Evolutionary conservation across 192 early-diverging fungal genomes (phyloP), one percentile per base, ranked within the genome.

Genomic region (Backusella parvicylindrica): DNA sequence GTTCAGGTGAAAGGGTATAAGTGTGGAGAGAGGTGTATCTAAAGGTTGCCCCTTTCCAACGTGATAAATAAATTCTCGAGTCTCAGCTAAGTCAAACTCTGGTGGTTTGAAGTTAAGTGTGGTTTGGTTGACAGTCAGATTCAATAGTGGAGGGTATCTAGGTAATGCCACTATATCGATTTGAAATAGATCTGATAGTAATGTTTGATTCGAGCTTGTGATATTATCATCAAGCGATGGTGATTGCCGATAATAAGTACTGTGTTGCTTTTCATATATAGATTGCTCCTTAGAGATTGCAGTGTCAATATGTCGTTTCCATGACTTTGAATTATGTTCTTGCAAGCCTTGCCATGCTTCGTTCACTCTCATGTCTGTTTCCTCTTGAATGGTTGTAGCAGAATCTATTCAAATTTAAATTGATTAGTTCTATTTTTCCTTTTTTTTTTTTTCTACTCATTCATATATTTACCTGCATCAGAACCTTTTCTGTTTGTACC

Each of bases 1-100:
- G 30, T 79, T 70, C 31, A 85, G 26, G 78, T 81, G 84, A 38
- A 85, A 81, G 1, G 84, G 84, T 32, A 76, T 70, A 18, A 83
- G 65, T 16, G 81, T 74, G 13, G 82, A 72, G 21, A 85, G 82
- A 7, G 74, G 53, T 0, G 79, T 83, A 74, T 83, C 73, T 0
- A 83, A 49, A 1, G 84, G 84, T 28, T 84, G 32, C 1, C 76
- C 82, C 37, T 81, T 76, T 21, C 84, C 84, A 23, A 83, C 68
- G 31, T 73, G 71, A 64, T 83, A 72, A 47, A 85, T 79, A 74
- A 82, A 85, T 18, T 70, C 32, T 4, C 80, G 72, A 0, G 81
- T 72, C 30, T 85, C 35, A 1, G 73, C 75, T 1, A 84, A 38
- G 8, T 79, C 73, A 74, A 85, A 85, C 1, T 70, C 50, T 3